These are phyloP conservation scores for Zopfochytrium polystomum DNA, from an alignment of 371 early-diverging fungal genomes.

Conservation along the genomic window DNA sequence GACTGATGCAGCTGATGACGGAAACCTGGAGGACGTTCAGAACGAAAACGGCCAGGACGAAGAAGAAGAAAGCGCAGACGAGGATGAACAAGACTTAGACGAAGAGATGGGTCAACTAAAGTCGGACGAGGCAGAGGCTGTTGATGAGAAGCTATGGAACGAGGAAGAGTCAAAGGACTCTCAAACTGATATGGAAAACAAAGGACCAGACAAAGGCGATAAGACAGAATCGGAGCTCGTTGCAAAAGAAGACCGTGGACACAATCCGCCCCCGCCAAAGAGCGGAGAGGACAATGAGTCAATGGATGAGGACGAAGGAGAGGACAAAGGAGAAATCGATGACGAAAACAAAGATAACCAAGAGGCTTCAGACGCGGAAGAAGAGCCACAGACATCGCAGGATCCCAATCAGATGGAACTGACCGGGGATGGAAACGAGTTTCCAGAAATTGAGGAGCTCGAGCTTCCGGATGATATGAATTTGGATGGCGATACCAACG, in stretches of 20 bases:
- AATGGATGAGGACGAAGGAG: conserved; percentile 44
- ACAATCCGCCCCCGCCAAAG: too few species aligned
- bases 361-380: conserved; percentile 38
- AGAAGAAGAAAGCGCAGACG: conserved; percentile 57
- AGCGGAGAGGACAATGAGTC: too few species aligned
- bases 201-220: conserved; percentile 29
- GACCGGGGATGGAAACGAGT: conserved; percentile 4
- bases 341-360: conserved; percentile 33
- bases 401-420: not conserved
- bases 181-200: not conserved
- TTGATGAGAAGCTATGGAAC: conserved; percentile 97
- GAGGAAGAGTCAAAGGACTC: conserved; percentile 47
- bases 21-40: conserved; percentile 84
- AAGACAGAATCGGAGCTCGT: too few species aligned
- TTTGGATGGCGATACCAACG: conserved; percentile 42
- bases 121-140: conserved; percentile 79
- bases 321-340: conserved; percentile 56
- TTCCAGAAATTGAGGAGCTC: conserved; percentile 52
- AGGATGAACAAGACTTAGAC: conserved; percentile 62
- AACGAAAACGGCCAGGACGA: conserved; percentile 47
- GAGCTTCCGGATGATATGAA: conserved; percentile 60
- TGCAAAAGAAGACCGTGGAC: too few species aligned
- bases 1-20: conserved; percentile 95
- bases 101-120: conserved; percentile 92
- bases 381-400: conserved; percentile 29